phyloP scores from a whole-genome alignment of 2,329 filamentous ascomycete genomes.

The Metarhizium robertsii region DNA sequence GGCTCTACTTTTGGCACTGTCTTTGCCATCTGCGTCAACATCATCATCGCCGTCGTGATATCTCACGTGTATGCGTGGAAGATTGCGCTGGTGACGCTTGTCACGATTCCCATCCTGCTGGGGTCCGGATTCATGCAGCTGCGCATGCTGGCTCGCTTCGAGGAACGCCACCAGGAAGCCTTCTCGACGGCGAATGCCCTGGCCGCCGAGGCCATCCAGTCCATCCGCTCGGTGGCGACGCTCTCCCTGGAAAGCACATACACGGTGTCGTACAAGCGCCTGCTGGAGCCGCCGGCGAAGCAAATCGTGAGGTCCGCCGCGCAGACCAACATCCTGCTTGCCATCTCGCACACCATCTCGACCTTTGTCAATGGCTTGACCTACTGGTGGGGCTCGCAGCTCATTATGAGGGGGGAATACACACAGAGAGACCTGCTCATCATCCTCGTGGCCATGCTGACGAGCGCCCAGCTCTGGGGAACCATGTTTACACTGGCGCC shows the following conservation, averaged over 20 bases:
- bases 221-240: slow-evolving; percentile 49
- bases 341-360: slow-evolving; percentile 36
- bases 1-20: slow-evolving; percentile 57
- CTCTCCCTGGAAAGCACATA: slow-evolving; percentile 30
- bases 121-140: slow-evolving; percentile 57
- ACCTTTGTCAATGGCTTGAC: slow-evolving; percentile 54
- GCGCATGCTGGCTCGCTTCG: slow-evolving; percentile 44
- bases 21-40: slow-evolving; percentile 53
- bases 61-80: slow-evolving; percentile 62
- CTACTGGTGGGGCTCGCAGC: slow-evolving; percentile 59
- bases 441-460: not conserved
- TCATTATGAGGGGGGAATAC: slow-evolving; percentile 50
- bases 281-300: slow-evolving; percentile 8
- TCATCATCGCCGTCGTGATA: slow-evolving; percentile 53
- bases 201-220: slow-evolving; percentile 51
- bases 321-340: slow-evolving; percentile 27
- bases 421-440: not conserved
- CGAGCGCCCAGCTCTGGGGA: slow-evolving; percentile 9
- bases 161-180: slow-evolving; percentile 48
- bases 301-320: not conserved
- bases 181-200: slow-evolving; percentile 51
- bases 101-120: slow-evolving; percentile 54
- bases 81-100: slow-evolving; percentile 58
- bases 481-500: not conserved
- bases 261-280: slow-evolving; percentile 18